A percentile compares a stretch with the other conserved stretches of the same genome.
Conservation (phyloP, 2,329 filamentous ascomycete species). For the Alternaria triticina region DNA sequence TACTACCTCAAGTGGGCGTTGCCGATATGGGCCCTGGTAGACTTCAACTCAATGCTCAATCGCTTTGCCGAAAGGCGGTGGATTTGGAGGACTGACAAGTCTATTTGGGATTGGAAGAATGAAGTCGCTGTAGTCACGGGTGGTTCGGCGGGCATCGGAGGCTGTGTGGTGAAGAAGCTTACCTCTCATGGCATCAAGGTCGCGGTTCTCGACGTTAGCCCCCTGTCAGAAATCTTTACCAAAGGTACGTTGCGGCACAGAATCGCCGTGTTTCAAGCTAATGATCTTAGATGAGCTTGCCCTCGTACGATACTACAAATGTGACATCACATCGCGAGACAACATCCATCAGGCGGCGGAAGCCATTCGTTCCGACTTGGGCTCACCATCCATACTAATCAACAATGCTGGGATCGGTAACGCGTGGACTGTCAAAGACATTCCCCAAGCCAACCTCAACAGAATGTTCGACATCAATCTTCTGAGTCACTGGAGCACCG, state of each 20-base stretch:
- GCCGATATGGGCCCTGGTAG: constrained; percentile 27
- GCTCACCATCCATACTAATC: constrained; percentile 42
- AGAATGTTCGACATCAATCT: constrained; percentile 45
- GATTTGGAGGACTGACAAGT: constrained; percentile 40
- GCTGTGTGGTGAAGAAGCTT: constrained; percentile 40
- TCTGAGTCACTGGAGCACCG: constrained; percentile 45
- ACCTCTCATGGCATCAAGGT: constrained; percentile 41
- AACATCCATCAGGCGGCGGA: constrained; percentile 37
- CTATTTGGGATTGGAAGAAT: constrained; percentile 37
- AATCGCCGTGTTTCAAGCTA: constrained; percentile 7
- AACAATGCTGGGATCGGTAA: constrained; percentile 49
- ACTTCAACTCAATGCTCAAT: constrained; percentile 38
- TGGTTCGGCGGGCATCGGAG: constrained; percentile 46
- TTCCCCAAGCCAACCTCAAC: constrained; percentile 30
- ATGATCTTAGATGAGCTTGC: constrained; percentile 27
- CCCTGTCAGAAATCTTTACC: constrained; percentile 36
- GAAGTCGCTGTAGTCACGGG: constrained; percentile 48
- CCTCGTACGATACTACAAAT: constrained; percentile 37
- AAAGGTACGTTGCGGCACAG: constrained; percentile 24
- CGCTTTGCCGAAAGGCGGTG: constrained; percentile 49
- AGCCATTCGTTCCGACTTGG: constrained; percentile 41
- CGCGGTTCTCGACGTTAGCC: constrained; percentile 44
- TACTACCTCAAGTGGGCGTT: constrained; percentile 36
- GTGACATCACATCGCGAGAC: constrained; percentile 42
- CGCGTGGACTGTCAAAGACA: constrained; percentile 41